Evolutionary conservation across 1,284 basidiomycete species (phyloP), one percentile per base, ranked within the genome.

Genomic region (Leucoagaricus sp.): DNA sequence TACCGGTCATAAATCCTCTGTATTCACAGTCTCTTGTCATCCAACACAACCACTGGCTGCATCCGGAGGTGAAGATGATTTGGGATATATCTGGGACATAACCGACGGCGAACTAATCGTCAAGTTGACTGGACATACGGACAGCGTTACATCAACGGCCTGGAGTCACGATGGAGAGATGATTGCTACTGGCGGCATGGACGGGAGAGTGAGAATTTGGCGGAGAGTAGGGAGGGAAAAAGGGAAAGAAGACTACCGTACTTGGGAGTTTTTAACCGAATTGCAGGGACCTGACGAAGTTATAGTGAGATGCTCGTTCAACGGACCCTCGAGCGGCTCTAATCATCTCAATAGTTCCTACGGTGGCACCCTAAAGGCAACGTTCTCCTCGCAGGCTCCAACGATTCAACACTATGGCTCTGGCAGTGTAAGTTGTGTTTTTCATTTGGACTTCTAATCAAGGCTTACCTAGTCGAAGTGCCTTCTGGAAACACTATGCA

Each of bases 161-260:
- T 99, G 93, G 81, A 96, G 86, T 68, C 68, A 77, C 3, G 94
- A 98, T 68, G 96, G 97, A 9, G 89, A 96, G 71, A 81, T 96
- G 80, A 82, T 96, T 57, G 89, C 96, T 12, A 98, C 95, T 0
- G 96, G 94, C 17, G 96, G 96, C 0, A 98, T 99, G 94, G 96
- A 99, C 68, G 96, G 97, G 8, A 89, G 86, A 67, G 88, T 98
- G 21, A 82, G 94, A 61, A 78, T 99, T 57, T 99, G 96, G 96
- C 78, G 88, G 69, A 81, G 91, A 65, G 88, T 93, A 12, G 86
- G 85, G 12, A 86, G 79, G 59, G 85, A 87, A 45, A 77, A 87
- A 12, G 86, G 85, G 10, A 86, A 79, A 59, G 85, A 87, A 47
- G 77, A 87, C 57, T 94, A 85, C 75, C 82, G 77, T 60, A 81